Evolutionary conservation across 345 rosid species (phyloP).

Genomic region (rapeseed (Brassica napus)): Da-Ae NC_063444.1:3904001-3904500

Average conservation of each 20-base stretch:
- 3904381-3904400: slow-evolving; percentile 37
- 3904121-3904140: slow-evolving; percentile 86
- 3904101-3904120: slow-evolving; percentile 87
- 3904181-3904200: slow-evolving; percentile 60
- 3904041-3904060: slow-evolving; percentile 79
- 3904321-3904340: slow-evolving; percentile 58
- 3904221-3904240: slow-evolving; percentile 57
- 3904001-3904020: slow-evolving; percentile 75
- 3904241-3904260: slow-evolving; percentile 58
- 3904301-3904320: slow-evolving; percentile 42
- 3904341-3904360: slow-evolving; percentile 66
- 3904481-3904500: slow-evolving; percentile 52
- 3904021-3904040: slow-evolving; percentile 64
- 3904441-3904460: slow-evolving; percentile 51
- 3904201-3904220: slow-evolving; percentile 53
- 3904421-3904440: slow-evolving; percentile 58
- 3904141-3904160: slow-evolving; percentile 63
- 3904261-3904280: slow-evolving; percentile 52
- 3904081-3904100: slow-evolving; percentile 91
- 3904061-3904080: slow-evolving; percentile 90
- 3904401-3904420: slow-evolving; percentile 59
- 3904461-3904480: slow-evolving; percentile 51
- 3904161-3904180: slow-evolving; percentile 50
- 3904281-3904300: slow-evolving; percentile 50
- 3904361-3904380: slow-evolving; percentile 51